These are phyloP conservation scores for Porodaedalea pini DNA, from an alignment of 1,284 basidiomycete species.

Conservation along the genomic window DNA sequence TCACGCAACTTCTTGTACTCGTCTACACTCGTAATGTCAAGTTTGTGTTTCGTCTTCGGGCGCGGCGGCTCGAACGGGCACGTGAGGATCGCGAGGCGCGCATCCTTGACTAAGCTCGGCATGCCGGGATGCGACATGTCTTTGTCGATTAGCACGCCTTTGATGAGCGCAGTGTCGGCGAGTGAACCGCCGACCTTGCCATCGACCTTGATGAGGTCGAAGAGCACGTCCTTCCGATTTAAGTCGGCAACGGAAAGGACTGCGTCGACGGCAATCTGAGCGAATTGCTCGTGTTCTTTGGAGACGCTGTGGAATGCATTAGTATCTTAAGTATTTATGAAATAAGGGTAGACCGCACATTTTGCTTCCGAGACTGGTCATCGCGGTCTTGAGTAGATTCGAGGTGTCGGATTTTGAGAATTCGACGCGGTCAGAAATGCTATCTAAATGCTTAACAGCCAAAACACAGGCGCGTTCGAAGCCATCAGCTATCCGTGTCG, in stretches of 20 bases:
- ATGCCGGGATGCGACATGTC: conserved; percentile 99
- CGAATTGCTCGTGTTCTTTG: conserved; percentile 93
- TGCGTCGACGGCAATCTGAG: conserved; percentile 96
- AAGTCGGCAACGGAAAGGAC: conserved; percentile 95
- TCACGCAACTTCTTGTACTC: conserved; percentile 94
- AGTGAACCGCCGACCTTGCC: conserved; percentile 98
- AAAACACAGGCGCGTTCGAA: conserved; percentile 25
- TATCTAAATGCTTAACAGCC: conserved; percentile 79
- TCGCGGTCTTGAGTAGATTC: conserved; percentile 91
- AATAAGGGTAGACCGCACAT: conserved; percentile 53
- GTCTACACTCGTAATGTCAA: conserved; percentile 97
- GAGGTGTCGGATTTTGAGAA: conserved; percentile 81
- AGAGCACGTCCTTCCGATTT: conserved; percentile 91
- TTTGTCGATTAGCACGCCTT: conserved; percentile 97
- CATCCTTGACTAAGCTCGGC: conserved; percentile 86
- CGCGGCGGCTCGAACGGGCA: conserved; percentile 99
- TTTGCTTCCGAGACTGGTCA: conserved; percentile 96
- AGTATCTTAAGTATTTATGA: neutral
- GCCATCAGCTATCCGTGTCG: conserved; percentile 48
- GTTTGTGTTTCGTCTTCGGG: conserved; percentile 99
- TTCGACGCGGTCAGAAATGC: conserved; percentile 87
- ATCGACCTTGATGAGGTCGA: conserved; percentile 99
- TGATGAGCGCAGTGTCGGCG: conserved; percentile 90
- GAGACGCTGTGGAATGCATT: conserved; percentile 68
- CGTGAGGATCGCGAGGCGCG: conserved; percentile 93